These are phyloP conservation scores for Sarocladium brachiariae DNA, from an alignment of 2,329 filamentous ascomycete species.

Conservation along the genomic window DNA sequence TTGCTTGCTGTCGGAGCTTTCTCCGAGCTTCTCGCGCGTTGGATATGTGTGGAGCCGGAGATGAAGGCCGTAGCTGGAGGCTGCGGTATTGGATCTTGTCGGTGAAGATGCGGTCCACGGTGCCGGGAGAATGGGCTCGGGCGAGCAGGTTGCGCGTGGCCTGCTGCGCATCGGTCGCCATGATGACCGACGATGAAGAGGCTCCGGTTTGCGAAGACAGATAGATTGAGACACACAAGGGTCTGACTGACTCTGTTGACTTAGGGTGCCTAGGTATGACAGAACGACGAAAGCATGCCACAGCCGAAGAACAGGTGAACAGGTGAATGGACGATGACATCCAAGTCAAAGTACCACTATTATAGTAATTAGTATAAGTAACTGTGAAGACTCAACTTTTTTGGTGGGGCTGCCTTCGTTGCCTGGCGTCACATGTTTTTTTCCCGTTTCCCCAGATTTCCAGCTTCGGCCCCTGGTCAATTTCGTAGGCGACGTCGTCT, in stretches of 20 bases:
- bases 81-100: slow-evolving; percentile 80
- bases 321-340: no score
- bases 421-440: neutral
- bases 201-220: no score
- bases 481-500: neutral
- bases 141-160: slow-evolving; percentile 60
- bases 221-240: no score
- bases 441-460: neutral
- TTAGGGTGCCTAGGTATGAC: no score
- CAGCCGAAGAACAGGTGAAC: no score
- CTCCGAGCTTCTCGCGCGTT: slow-evolving; percentile 52
- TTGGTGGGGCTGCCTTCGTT: neutral
- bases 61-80: slow-evolving; percentile 70
- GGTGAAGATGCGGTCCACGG: slow-evolving; percentile 63
- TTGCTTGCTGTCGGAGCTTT: slow-evolving; percentile 39
- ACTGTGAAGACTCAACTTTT: neutral
- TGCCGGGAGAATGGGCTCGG: slow-evolving; percentile 72
- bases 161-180: slow-evolving; percentile 29
- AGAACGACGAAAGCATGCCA: no score
- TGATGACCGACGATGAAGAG: slow-evolving; percentile 13
- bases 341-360: no score
- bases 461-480: no score
- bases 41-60: slow-evolving; percentile 48
- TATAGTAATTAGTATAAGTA: no score
- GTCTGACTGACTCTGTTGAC: no score